phyloP scores from a whole-genome alignment of 768 basidiomycete species.

The Nevesoporus exiguus region DNA sequence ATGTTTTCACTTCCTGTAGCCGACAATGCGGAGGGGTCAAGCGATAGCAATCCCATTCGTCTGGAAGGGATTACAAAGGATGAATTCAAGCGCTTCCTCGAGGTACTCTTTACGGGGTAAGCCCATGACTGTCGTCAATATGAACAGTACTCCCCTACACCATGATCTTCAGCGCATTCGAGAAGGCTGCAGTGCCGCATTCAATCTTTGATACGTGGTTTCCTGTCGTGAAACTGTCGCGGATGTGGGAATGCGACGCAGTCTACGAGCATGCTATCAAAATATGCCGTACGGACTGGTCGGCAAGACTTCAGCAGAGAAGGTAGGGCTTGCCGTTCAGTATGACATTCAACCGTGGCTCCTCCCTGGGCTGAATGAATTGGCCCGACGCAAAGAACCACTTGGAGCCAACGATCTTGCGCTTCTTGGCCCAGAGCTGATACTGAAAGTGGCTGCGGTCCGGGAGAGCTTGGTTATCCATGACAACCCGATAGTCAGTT shows the following conservation, averaged over 20 bases:
- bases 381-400: conserved; percentile 17
- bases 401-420: conserved; percentile 14
- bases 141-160: background rate
- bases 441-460: conserved; percentile 21
- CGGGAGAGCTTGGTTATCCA: conserved; percentile 17
- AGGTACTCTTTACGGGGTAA: conserved; percentile 20
- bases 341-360: conserved; percentile 36
- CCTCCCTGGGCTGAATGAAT: conserved; percentile 24
- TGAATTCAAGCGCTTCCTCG: conserved; percentile 27
- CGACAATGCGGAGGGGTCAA: conserved; percentile 16
- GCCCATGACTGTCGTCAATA: background rate
- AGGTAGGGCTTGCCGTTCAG: conserved; percentile 29
- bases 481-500: too few relatives aligned
- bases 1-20: conserved; percentile 23
- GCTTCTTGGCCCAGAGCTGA: conserved; percentile 14
- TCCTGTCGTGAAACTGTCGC: conserved; percentile 37
- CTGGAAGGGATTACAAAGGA: conserved; percentile 20
- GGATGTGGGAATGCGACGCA: conserved; percentile 36
- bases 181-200: background rate
- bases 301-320: conserved; percentile 18
- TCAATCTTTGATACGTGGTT: conserved; percentile 33
- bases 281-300: conserved; percentile 21
- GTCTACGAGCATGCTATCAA: conserved; percentile 31
- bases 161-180: background rate
- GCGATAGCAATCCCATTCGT: conserved; percentile 23